Conservation (phyloP, 257 asterid genomes). For the Rubia yunnanensis region DNA sequence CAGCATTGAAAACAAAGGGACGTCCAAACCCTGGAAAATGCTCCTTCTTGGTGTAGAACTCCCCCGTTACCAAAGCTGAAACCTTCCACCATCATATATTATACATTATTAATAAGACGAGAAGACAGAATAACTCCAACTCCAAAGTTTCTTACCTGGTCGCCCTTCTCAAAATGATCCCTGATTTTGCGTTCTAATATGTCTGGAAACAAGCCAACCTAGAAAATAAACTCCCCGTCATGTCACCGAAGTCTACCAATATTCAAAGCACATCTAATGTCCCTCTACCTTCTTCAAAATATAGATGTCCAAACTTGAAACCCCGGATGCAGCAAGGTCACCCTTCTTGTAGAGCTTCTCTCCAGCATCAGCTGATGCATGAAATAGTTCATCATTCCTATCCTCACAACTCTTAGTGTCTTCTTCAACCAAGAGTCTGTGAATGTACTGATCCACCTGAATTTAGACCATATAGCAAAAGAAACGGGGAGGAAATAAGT, state of each 20-base stretch:
- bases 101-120: slow-evolving; percentile 32
- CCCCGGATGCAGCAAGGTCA: slow-evolving; percentile 60
- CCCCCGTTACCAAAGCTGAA: slow-evolving; percentile 97
- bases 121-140: slow-evolving; percentile 20
- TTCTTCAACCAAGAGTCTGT: slow-evolving; percentile 87
- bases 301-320: slow-evolving; percentile 58
- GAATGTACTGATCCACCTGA: slow-evolving; percentile 85
- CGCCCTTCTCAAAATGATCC: slow-evolving; percentile 84
- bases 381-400: slow-evolving; percentile 48
- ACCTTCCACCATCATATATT: slow-evolving; percentile 63
- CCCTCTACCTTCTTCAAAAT: slow-evolving; percentile 61
- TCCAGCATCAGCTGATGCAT: slow-evolving; percentile 42
- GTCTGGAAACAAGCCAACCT: slow-evolving; percentile 96
- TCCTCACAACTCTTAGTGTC: slow-evolving; percentile 46
- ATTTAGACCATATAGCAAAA: slow-evolving; percentile 16
- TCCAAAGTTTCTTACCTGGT: slow-evolving; percentile 46
- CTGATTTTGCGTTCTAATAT: slow-evolving; percentile 61
- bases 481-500: slow-evolving; percentile 2
- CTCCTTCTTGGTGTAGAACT: slow-evolving; percentile 83
- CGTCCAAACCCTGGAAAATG: slow-evolving; percentile 98
- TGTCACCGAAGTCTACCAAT: neutral
- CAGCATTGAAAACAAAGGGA: slow-evolving; percentile 74
- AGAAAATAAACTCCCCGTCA: slow-evolving; percentile 8
- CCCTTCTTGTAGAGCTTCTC: slow-evolving; percentile 63
- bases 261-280: neutral